Base-by-base conservation (phyloP, 441 rosid species). In the Metrosideros polymorpha region DNA sequence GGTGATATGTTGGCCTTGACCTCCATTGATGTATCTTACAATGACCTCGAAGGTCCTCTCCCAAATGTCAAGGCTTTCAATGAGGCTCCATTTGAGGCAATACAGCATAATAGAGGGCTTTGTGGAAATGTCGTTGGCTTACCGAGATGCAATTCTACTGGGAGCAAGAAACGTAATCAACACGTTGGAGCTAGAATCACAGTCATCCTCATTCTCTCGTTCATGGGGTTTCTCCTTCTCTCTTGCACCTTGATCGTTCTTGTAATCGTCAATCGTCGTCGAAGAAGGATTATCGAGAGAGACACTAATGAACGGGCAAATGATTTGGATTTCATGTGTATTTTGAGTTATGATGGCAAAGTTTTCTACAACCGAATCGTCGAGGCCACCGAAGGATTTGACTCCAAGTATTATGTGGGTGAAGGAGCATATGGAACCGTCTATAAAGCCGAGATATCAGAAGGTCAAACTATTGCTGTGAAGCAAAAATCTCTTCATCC, bases 181-280 rank as follows among this genome's bases (percentile, higher is more conserved):
- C 6, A 30, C 0, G 24, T 15, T 30, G 0, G 6, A 30, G 12
- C 1, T 30, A 30, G 1, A 7, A 30, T 61, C 1, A 0, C 6
- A 7, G 0, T 17, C 7, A 30, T 61, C 42, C 12, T 30, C 0
- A 1, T 8, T 61, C 3, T 61, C 42, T 61, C 6, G 0, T 30
- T 61, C 12, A 7, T 61, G 24, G 75, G 24, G 5, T 3, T 4
- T 30, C 5, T 61, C 24, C 12, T 61, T 61, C 42, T 61, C 42
- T 30, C 12, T 61, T 61, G 75, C 75, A 17, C 42, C 42, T 30
- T 17, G 6, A 1, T 30, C 1, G 0, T 32, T 61, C 24, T 30
- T 30, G 1, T 30, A 61, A 61, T 61, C 12, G 0, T 61, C 24
- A 61, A 61, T 61, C 8, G 17, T 61, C 75, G 9, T 17, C 42